Conservation (phyloP, 2,329 filamentous ascomycete genomes). For the Neonectria faginata region DNA sequence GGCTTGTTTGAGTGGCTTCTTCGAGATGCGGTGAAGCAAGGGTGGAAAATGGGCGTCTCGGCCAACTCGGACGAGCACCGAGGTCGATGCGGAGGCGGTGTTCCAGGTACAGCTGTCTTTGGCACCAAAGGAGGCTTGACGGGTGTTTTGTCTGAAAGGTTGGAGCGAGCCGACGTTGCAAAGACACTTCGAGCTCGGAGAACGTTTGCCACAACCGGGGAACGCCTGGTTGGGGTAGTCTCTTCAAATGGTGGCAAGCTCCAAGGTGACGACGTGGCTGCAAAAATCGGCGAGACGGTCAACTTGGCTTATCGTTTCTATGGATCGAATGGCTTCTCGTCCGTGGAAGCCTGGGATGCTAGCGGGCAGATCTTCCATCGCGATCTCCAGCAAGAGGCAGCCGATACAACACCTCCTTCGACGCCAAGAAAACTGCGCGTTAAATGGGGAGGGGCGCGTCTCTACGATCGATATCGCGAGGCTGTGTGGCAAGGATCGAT, state of each 20-base stretch:
- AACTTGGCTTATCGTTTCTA: constrained; percentile 43
- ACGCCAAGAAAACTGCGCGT: constrained; percentile 38
- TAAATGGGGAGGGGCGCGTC: constrained; percentile 49
- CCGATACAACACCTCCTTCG: not conserved
- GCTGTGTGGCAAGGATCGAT: constrained; percentile 49
- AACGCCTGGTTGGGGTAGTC: constrained; percentile 45
- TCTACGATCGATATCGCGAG: constrained; percentile 50
- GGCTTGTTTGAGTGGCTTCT: constrained; percentile 52
- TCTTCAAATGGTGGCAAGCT: constrained; percentile 31
- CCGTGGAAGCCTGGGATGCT: constrained; percentile 47
- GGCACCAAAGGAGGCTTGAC: constrained; percentile 29
- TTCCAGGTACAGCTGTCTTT: constrained; percentile 29
- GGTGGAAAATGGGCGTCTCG: constrained; percentile 50
- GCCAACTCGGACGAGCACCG: constrained; percentile 53
- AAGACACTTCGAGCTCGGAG: constrained; percentile 42
- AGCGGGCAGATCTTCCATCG: constrained; percentile 43
- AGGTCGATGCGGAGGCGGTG: constrained; percentile 51
- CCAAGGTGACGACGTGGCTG: constrained; percentile 45
- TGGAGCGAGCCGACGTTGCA: constrained; percentile 31
- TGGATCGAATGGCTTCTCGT: constrained; percentile 43
- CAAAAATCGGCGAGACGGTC: constrained; percentile 28
- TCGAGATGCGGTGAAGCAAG: constrained; percentile 46
- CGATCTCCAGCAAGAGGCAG: constrained; percentile 40
- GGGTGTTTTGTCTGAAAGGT: constrained; percentile 37
- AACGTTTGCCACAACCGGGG: constrained; percentile 49